Base-by-base conservation (phyloP, 2,329 filamentous ascomycete species). In the Remersonia thermophila region DNA sequence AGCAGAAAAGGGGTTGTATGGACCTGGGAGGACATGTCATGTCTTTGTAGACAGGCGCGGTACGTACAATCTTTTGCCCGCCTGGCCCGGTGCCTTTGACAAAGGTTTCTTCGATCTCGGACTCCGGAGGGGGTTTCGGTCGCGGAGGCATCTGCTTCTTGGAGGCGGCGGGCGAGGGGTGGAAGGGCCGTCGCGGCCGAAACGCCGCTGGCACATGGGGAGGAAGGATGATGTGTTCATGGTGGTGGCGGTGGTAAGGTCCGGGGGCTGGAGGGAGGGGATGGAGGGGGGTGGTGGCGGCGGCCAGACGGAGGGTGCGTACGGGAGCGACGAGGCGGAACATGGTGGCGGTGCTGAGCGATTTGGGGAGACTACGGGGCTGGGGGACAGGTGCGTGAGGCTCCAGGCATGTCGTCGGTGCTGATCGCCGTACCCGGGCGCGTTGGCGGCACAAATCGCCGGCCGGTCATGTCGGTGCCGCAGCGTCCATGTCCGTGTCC, bases 21-120 rank as follows among this genome's bases (percentile, higher is more conserved):
- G n/a, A n/a, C n/a, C n/a, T n/a, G n/a, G n/a, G n/a, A n/a, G n/a
- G n/a, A n/a, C n/a, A n/a, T n/a, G n/a, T n/a, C n/a, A n/a, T n/a
- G n/a, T n/a, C n/a, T n/a, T n/a, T n/a, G n/a, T n/a, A n/a, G n/a
- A n/a, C n/a, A n/a, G n/a, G n/a, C n/a, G n/a, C n/a, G n/a, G n/a
- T n/a, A n/a, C 64, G 36, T 60, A 85, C 80, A 62, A 96, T 96
- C 57, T 95, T 95, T 56, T 98, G 91, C 0, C 91, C 91, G 16
- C 91, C 91, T 0, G 91, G 89, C 2, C 91, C 91, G 48, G 76
- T 83, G 50, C 91, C 91, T 56, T 91, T 93, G 42, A 98, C 69
- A 60, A 93, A 96, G 29, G 70, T 71, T 53, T 95, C 83, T 38
- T 80, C 77, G 47, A 96, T 76, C 35, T 95, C 86, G 13, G 69